Conservation (phyloP, 202 grass and related monocot genomes). For the Saccharum hybrid region DNA sequence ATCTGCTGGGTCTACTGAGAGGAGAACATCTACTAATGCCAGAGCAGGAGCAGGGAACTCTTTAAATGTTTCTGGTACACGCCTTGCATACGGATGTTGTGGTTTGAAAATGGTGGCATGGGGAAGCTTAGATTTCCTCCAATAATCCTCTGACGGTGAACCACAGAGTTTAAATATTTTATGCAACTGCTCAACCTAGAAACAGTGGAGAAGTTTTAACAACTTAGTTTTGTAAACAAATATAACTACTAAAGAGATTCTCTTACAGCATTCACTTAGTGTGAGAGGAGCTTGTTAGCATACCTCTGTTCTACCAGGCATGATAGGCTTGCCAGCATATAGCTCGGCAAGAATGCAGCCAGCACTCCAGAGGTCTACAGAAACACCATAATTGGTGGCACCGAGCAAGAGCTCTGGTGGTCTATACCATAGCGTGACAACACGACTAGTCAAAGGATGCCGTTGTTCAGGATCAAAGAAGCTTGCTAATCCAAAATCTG, state of each 20-base stretch:
- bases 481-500: conserved; percentile 97
- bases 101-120: conserved; percentile 99
- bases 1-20: conserved; percentile 91
- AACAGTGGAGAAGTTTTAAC: conserved; percentile 44
- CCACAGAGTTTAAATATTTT: conserved; percentile 99
- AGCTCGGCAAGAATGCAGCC: conserved; percentile 99
- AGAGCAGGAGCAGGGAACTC: conserved; percentile 81
- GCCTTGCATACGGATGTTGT: conserved; percentile 80
- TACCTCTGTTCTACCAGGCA: conserved; percentile 99
- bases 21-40: conserved; percentile 85
- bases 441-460: conserved; percentile 94
- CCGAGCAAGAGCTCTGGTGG: conserved; percentile 97
- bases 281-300: conserved; percentile 30
- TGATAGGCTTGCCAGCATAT: conserved; percentile 99
- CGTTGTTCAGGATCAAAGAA: conserved; percentile 91
- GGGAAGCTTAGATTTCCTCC: conserved; percentile 94
- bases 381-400: conserved; percentile 90
- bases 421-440: conserved; percentile 99
- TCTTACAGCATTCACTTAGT: conserved; percentile 12
- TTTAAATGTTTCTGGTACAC: conserved; percentile 89
- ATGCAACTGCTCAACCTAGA: conserved; percentile 97
- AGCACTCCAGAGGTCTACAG: conserved; percentile 98
- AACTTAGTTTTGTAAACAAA: conserved; percentile 18
- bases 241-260: not conserved
- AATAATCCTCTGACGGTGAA: conserved; percentile 94